A percentile compares a stretch with the other conserved stretches of the same genome.
phyloP scores from a whole-genome alignment of 352 stramenopile genomes.

The Thraustochytrium sp. region DNA sequence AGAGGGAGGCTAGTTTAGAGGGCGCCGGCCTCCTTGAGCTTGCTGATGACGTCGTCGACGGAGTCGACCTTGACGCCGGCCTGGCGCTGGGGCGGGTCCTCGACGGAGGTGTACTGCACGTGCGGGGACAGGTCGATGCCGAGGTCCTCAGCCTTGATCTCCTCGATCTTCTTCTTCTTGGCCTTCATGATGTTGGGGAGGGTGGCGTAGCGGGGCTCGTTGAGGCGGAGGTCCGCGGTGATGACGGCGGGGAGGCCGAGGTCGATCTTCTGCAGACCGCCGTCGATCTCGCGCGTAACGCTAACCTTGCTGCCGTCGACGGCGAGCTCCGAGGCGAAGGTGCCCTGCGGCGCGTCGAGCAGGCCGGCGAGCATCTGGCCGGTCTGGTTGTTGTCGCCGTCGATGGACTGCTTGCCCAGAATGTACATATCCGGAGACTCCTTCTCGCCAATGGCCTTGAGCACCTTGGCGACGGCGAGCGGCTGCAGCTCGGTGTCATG shows the following conservation, averaged over 20 bases:
- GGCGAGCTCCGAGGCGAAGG: constrained; percentile 87
- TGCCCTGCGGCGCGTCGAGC: constrained; percentile 92
- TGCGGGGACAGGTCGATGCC: not conserved
- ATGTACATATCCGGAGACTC: constrained; percentile 86
- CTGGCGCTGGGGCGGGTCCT: constrained; percentile 27
- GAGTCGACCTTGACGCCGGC: constrained; percentile 39
- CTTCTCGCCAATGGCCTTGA: constrained; percentile 72
- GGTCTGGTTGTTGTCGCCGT: constrained; percentile 65
- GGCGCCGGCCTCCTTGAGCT: constrained; percentile 43
- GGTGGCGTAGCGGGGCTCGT: constrained; percentile 96
- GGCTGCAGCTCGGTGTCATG: constrained; percentile 96
- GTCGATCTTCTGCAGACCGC: constrained; percentile 76
- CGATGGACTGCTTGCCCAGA: constrained; percentile 93
- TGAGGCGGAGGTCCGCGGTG: constrained; percentile 95
- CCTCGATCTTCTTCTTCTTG: constrained; percentile 78
- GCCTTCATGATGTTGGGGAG: constrained; percentile 99
- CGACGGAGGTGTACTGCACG: constrained; percentile 18
- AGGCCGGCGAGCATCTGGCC: constrained; percentile 91
- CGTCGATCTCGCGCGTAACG: constrained; percentile 56
- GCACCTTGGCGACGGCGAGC: constrained; percentile 91
- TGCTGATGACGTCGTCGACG: constrained; percentile 36
- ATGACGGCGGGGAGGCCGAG: constrained; percentile 86
- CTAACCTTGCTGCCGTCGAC: constrained; percentile 53
- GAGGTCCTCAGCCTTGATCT: constrained; percentile 50
- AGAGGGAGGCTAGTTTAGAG: no score